Evolutionary conservation across 2,329 filamentous ascomycete genomes (phyloP).

Genomic region (Elsinoe necatrix): DNA sequence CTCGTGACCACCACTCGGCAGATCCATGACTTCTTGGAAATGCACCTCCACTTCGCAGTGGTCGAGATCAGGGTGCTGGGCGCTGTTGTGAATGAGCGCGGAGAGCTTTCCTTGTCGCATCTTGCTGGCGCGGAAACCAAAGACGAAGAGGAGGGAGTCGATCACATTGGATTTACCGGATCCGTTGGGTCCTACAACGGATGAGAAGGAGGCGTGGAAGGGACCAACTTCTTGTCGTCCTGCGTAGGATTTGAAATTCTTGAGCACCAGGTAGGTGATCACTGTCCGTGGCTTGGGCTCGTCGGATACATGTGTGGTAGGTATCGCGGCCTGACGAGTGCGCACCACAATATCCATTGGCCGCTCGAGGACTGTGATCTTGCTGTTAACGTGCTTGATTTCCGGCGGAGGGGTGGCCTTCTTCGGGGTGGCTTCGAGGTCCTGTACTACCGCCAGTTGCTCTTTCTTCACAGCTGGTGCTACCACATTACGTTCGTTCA

Average conservation of each 20-base stretch:
- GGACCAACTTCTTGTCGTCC: slow-evolving; percentile 91
- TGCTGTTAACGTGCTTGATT: slow-evolving; percentile 64
- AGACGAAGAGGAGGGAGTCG: slow-evolving; percentile 96
- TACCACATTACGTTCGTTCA: slow-evolving; percentile 48
- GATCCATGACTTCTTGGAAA: slow-evolving; percentile 90
- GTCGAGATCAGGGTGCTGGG: slow-evolving; percentile 72
- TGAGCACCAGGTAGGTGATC: slow-evolving; percentile 83
- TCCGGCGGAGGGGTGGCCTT: slow-evolving; percentile 18
- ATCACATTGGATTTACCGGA: slow-evolving; percentile 99
- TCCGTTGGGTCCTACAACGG: slow-evolving; percentile 93
- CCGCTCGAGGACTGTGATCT: slow-evolving; percentile 71
- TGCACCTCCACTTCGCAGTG: slow-evolving; percentile 94
- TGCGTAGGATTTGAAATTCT: slow-evolving; percentile 98
- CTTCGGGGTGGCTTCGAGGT: slow-evolving; percentile 33
- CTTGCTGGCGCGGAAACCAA: slow-evolving; percentile 96
- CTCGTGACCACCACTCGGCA: slow-evolving; percentile 64
- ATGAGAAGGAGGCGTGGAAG: slow-evolving; percentile 95
- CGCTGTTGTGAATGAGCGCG: slow-evolving; percentile 94
- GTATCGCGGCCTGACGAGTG: slow-evolving; percentile 59
- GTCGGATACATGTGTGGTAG: slow-evolving; percentile 61
- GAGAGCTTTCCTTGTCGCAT: slow-evolving; percentile 99
- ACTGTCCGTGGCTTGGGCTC: slow-evolving; percentile 80
- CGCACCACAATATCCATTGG: slow-evolving; percentile 93
- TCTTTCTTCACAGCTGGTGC: slow-evolving; percentile 24
- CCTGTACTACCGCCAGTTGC: slow-evolving; percentile 19